Evolutionary conservation across 495 filamentous ascomycete species (phyloP).

Genomic region (Aspergillus taichungensis): DNA sequence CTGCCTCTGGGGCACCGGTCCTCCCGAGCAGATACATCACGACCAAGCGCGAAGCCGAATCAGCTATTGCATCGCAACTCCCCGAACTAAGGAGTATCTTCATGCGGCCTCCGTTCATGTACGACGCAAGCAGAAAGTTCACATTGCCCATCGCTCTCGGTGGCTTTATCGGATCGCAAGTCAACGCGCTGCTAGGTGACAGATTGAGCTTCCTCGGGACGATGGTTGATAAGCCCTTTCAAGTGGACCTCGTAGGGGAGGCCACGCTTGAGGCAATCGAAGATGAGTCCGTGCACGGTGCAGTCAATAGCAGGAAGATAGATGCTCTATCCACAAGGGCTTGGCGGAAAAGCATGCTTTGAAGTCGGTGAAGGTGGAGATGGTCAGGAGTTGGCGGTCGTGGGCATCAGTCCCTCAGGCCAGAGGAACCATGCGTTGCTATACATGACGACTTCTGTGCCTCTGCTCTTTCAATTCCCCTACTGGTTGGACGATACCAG

Average conservation of each 20-base stretch:
- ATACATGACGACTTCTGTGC: no score
- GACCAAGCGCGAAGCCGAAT: conserved; percentile 89
- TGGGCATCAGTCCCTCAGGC: background rate
- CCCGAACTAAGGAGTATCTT: conserved; percentile 71
- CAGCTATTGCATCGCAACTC: conserved; percentile 59
- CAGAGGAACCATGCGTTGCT: no score
- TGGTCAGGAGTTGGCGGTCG: background rate
- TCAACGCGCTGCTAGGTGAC: conserved; percentile 69
- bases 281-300: conserved; percentile 58
- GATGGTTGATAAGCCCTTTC: conserved; percentile 75
- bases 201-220: conserved; percentile 64
- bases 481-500: background rate
- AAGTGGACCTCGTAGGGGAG: conserved; percentile 76
- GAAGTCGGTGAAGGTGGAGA: conserved; percentile 12
- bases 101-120: conserved; percentile 79
- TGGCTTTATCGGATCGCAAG: conserved; percentile 55
- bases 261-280: conserved; percentile 72
- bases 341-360: conserved; percentile 79
- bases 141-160: conserved; percentile 77
- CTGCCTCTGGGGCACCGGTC: conserved; percentile 73
- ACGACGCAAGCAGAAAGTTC: conserved; percentile 69
- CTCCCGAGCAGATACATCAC: conserved; percentile 79
- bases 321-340: conserved; percentile 64
- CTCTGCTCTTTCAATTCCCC: background rate
- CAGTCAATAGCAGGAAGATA: conserved; percentile 58